phyloP scores from a whole-genome alignment of 2,329 filamentous ascomycete species.

The Botrytis paeoniae region DNA sequence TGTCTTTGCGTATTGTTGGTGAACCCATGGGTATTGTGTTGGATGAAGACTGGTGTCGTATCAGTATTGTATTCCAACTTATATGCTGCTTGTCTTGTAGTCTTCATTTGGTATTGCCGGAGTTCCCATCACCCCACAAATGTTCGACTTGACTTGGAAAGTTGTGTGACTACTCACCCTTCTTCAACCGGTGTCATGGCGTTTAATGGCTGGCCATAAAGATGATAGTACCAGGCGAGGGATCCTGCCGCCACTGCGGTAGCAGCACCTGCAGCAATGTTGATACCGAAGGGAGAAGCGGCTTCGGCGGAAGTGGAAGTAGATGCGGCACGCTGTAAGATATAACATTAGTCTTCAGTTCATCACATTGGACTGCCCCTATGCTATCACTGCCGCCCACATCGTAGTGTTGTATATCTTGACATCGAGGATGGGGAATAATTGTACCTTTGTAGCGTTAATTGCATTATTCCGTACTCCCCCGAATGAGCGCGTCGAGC shows the following conservation, averaged over 20 bases:
- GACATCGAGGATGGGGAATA: slow-evolving; percentile 9
- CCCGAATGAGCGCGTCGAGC: slow-evolving; percentile 82
- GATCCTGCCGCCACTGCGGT: slow-evolving; percentile 85
- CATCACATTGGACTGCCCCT: not conserved
- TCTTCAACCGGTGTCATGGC: slow-evolving; percentile 94
- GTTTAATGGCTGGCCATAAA: slow-evolving; percentile 83
- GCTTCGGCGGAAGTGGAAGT: slow-evolving; percentile 65
- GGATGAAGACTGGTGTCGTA: slow-evolving; percentile 70
- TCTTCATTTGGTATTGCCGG: not conserved
- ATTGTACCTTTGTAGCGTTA: slow-evolving; percentile 71
- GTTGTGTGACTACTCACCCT: slow-evolving; percentile 65
- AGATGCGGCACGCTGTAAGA: slow-evolving; percentile 57
- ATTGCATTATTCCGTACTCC: slow-evolving; percentile 70
- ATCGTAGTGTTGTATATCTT: slow-evolving; percentile 31
- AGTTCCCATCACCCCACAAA: not conserved
- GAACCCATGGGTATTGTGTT: slow-evolving; percentile 92
- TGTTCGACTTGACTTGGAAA: not conserved
- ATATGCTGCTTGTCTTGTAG: slow-evolving; percentile 21
- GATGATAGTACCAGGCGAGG: slow-evolving; percentile 95
- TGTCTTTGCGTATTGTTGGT: slow-evolving; percentile 87
- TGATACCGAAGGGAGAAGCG: slow-evolving; percentile 75
- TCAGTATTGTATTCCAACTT: slow-evolving; percentile 13
- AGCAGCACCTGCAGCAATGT: slow-evolving; percentile 80
- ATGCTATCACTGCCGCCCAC: not conserved
- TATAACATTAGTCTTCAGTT: slow-evolving; percentile 42